These are phyloP conservation scores for Buddleja alternifolia DNA, from an alignment of 257 asterid species.

Conservation along the genomic window DNA sequence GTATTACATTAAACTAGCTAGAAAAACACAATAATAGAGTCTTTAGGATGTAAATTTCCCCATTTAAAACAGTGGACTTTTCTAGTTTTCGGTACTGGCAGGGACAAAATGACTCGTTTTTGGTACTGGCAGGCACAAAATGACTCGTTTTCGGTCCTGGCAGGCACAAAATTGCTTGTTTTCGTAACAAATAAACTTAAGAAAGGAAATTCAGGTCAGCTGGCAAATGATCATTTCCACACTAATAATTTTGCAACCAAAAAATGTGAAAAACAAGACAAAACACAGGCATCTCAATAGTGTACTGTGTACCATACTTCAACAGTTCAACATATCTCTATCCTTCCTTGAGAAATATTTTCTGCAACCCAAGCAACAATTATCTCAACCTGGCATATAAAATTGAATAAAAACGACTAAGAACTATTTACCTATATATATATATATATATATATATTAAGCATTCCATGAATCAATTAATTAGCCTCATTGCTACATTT, in stretches of 20 bases:
- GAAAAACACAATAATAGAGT: too few relatives aligned
- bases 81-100: too few relatives aligned
- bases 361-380: constrained; percentile 5
- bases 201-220: constrained; percentile 7
- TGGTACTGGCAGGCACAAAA: too few relatives aligned
- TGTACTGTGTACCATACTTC: not conserved
- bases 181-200: not conserved
- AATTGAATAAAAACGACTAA: not conserved
- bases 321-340: not conserved
- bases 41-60: too few relatives aligned
- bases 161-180: too few relatives aligned
- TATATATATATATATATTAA: not conserved
- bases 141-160: too few relatives aligned
- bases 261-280: not conserved
- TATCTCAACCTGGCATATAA: not conserved
- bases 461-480: constrained; percentile 8
- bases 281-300: not conserved
- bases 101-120: too few relatives aligned
- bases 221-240: too few relatives aligned
- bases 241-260: not conserved
- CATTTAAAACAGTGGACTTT: too few relatives aligned
- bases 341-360: not conserved
- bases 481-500: not conserved
- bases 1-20: too few relatives aligned
- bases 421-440: constrained; percentile 16